Evolutionary conservation across 1,139 yeast genomes (phyloP).

Genomic region (Waltiozyma solani): DNA sequence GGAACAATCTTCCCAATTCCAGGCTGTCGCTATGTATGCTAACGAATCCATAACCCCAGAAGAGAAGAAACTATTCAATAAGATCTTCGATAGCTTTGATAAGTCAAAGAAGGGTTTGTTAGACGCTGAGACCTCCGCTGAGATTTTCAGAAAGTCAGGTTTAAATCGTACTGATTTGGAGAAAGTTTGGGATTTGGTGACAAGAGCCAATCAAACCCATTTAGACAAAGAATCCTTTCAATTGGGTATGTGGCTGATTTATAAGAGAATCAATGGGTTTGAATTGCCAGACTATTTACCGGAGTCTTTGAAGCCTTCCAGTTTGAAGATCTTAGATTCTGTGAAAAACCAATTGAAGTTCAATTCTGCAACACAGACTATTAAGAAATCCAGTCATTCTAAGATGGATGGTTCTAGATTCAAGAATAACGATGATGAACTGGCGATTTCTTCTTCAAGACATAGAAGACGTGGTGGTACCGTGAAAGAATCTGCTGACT

Average conservation of each 20-base stretch:
- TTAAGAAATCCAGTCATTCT: slow-evolving; percentile 16
- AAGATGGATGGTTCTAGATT: slow-evolving; percentile 20
- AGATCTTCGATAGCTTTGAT: slow-evolving; percentile 86
- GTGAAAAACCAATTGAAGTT: slow-evolving; percentile 42
- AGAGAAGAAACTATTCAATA: slow-evolving; percentile 81
- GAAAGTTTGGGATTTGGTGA: slow-evolving; percentile 79
- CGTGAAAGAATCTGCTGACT: not conserved
- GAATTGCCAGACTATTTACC: slow-evolving; percentile 68
- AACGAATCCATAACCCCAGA: slow-evolving; percentile 77
- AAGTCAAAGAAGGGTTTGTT: slow-evolving; percentile 53
- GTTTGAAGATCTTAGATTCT: slow-evolving; percentile 51
- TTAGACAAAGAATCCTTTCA: slow-evolving; percentile 73
- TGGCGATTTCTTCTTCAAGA: slow-evolving; percentile 19
- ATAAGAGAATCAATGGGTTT: slow-evolving; percentile 62
- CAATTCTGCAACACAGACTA: slow-evolving; percentile 4
- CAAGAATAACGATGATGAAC: slow-evolving; percentile 33
- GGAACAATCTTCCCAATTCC: slow-evolving; percentile 17
- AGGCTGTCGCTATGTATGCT: slow-evolving; percentile 8
- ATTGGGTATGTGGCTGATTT: slow-evolving; percentile 76
- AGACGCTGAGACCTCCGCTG: slow-evolving; percentile 76
- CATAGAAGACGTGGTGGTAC: slow-evolving; percentile 17
- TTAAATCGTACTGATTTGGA: slow-evolving; percentile 78
- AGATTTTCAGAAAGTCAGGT: slow-evolving; percentile 85
- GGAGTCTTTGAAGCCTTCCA: slow-evolving; percentile 68
- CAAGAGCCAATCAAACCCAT: slow-evolving; percentile 60